phyloP scores from a whole-genome alignment of 192 early-diverging fungal genomes.

The Paraglomus brasilianum region DNA sequence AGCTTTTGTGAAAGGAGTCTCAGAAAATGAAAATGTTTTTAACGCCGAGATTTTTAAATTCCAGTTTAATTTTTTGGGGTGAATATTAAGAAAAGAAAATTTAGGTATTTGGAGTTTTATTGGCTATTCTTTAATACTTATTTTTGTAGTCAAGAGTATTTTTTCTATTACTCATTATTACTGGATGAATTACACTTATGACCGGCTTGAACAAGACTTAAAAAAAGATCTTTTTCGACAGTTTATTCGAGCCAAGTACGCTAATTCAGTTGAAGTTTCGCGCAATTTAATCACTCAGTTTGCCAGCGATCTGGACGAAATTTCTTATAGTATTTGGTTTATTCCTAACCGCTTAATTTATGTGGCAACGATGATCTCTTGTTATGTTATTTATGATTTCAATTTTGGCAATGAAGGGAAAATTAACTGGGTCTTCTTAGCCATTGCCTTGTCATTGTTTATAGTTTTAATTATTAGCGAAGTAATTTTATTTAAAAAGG shows the following conservation, averaged over 20 bases:
- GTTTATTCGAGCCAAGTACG: constrained; percentile 11
- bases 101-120: constrained; percentile 8
- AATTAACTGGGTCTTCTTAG: not conserved
- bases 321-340: constrained; percentile 18
- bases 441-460: constrained; percentile 6
- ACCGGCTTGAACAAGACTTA: not conserved
- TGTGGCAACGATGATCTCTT: no score
- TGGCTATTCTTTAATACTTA: not conserved
- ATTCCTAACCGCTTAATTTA: constrained; percentile 19
- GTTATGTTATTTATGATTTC: constrained; percentile 22
- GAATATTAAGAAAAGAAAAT: no score
- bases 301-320: not conserved
- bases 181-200: constrained; percentile 13
- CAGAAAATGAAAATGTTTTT: no score
- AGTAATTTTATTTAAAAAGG: not conserved
- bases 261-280: constrained; percentile 8
- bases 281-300: constrained; percentile 19
- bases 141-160: not conserved
- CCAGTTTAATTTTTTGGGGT: no score
- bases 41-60: no score
- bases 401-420: not conserved
- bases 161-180: constrained; percentile 4
- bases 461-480: not conserved
- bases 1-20: no score
- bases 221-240: constrained; percentile 17